A percentile compares a stretch with the other conserved stretches of the same genome.
These are phyloP conservation scores for Gamsiella multidivaricata DNA, from an alignment of 192 early-diverging fungal species.

Conservation along the genomic window DNA sequence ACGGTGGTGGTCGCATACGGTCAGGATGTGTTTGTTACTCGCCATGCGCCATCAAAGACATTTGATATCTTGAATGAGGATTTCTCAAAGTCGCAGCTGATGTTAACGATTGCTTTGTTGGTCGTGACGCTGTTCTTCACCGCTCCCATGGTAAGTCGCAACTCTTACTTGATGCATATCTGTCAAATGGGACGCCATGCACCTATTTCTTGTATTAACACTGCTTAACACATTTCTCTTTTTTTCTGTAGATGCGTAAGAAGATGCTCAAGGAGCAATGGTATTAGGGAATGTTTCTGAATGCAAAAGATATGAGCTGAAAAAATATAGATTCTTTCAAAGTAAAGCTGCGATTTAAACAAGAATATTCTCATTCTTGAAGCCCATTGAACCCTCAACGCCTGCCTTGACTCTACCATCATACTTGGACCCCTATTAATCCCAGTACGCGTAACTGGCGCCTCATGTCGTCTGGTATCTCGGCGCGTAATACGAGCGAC, in stretches of 20 bases:
- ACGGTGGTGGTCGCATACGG: conserved; percentile 90
- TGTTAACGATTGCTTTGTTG: conserved; percentile 86
- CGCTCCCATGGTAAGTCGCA: conserved; percentile 72
- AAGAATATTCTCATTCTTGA: no score
- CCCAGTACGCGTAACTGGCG: conserved; percentile 1
- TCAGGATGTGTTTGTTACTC: conserved; percentile 90
- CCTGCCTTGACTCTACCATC: no score
- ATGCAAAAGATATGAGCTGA: no score
- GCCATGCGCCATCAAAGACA: conserved; percentile 83
- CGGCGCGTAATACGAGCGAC: conserved; percentile 1
- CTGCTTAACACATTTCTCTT: neutral
- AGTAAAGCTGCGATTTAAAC: no score
- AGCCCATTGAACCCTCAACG: no score
- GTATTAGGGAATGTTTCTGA: no score
- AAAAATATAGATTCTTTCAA: no score
- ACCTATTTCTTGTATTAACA: neutral
- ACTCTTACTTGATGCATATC: neutral
- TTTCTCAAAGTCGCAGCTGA: conserved; percentile 88
- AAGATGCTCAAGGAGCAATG: conserved; percentile 48
- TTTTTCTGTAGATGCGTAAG: conserved; percentile 27
- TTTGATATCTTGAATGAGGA: conserved; percentile 95
- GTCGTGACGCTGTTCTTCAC: conserved; percentile 78
- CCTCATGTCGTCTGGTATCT: conserved; percentile 1
- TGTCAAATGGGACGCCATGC: no score
- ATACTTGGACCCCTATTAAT: no score